Evolutionary conservation across 352 stramenopile species (phyloP).

Genomic region (Blastocystis sp.): DNA sequence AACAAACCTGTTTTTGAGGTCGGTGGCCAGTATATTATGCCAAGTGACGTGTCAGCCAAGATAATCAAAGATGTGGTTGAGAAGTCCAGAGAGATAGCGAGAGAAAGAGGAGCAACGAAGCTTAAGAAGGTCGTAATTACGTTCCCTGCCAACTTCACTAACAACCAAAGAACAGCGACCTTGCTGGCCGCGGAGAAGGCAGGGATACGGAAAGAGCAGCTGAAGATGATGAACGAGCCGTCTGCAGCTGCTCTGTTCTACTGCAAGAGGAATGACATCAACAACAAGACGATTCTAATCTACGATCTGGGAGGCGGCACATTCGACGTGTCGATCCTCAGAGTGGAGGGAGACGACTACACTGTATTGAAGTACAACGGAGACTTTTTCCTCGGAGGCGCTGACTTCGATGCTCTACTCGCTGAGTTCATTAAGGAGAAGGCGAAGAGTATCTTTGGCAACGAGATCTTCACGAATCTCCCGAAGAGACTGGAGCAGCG

Average conservation of each 20-base stretch:
- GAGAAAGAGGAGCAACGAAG: not conserved
- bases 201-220: not conserved
- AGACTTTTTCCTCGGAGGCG: constrained; percentile 78
- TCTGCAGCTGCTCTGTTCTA: constrained; percentile 34
- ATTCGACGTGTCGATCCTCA: constrained; percentile 68
- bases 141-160: constrained; percentile 7
- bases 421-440: not conserved
- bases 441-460: not conserved
- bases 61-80: not conserved
- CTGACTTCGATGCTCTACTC: constrained; percentile 70
- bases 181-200: not conserved
- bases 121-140: not conserved
- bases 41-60: not conserved
- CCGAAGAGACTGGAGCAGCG: not conserved
- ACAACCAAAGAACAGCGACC: constrained; percentile 19
- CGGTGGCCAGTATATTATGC: not conserved
- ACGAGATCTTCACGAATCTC: not conserved
- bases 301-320: constrained; percentile 72
- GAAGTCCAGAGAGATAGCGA: not conserved
- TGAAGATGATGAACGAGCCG: constrained; percentile 44
- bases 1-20: not conserved
- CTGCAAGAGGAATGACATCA: not conserved
- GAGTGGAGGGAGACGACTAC: not conserved
- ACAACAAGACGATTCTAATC: constrained; percentile 62
- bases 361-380: constrained; percentile 73